phyloP scores from a whole-genome alignment of 345 rosid genomes.

The Lepidium africanum region DNA sequence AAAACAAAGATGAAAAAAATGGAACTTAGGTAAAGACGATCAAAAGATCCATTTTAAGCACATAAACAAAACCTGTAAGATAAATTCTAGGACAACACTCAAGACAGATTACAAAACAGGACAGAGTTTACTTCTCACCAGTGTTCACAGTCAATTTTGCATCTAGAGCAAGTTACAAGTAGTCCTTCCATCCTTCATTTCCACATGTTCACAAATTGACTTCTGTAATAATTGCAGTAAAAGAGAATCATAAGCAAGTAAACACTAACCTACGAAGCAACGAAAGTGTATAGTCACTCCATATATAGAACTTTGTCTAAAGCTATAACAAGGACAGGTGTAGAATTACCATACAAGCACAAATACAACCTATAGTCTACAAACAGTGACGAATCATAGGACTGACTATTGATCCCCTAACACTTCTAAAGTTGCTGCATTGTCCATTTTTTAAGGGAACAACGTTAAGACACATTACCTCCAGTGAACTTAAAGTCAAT shows the following conservation, averaged over 20 bases:
- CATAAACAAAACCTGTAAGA: not conserved
- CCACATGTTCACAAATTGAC: slow-evolving; percentile 41
- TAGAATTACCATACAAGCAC: too few species aligned
- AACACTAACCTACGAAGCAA: not conserved
- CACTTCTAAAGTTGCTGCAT: too few species aligned
- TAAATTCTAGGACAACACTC: not conserved
- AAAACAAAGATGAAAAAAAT: not conserved
- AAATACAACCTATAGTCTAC: too few species aligned
- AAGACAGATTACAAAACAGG: not conserved
- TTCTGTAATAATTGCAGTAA: slow-evolving; percentile 19
- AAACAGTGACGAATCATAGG: too few species aligned
- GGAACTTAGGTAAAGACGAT: not conserved
- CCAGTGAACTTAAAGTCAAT: too few species aligned
- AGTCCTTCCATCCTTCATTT: slow-evolving; percentile 22
- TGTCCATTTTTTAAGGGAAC: too few species aligned
- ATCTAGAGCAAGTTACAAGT: slow-evolving; percentile 34
- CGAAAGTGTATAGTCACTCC: not conserved
- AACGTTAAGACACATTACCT: too few species aligned
- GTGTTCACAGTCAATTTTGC: slow-evolving; percentile 33
- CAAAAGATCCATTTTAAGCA: not conserved
- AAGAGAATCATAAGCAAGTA: slow-evolving; percentile 15
- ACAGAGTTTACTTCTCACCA: slow-evolving; percentile 43
- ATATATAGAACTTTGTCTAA: not conserved
- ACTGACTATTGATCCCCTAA: too few species aligned
- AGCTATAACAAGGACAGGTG: not conserved